Base-by-base conservation (phyloP, 2,329 filamentous ascomycete species). In the Ceratocystis smalleyi region DNA sequence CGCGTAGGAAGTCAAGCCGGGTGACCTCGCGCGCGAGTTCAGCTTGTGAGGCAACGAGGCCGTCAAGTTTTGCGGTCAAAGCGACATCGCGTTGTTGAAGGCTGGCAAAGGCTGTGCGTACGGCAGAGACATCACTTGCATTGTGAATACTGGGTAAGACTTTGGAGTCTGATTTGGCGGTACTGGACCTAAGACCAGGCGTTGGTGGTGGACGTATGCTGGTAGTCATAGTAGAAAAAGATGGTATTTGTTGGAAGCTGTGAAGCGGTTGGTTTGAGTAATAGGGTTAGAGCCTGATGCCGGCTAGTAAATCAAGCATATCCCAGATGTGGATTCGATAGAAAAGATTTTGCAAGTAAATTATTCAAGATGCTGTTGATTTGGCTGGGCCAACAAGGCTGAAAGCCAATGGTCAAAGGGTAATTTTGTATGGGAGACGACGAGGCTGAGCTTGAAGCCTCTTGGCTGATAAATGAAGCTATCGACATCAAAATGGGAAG, bases 1-100 rank as follows among this genome's bases (percentile, higher is more conserved):
- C 91, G 69, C 94, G 88, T 64, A 96, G 81, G 35, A 96, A 80
- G 74, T 99, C 94, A 68, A 99, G 81, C 19, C 92, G 87, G 67
- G 85, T 85, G 61, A 99, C 81, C 71, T 96, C 90, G 69, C 91
- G 88, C 22, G 88, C 87, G 61, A 99, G 83, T 71, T 95, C 88
- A 67, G 89, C 85, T 72, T 97, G 91, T 0, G 89, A 91, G 67
- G 86, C 83, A 60, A 96, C 77, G 63, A 96, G 83, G 62, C 81
- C 78, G 73, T 92, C 84, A 55, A 97, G 84, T 57, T 85, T 86
- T 64, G 81, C 79, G 0, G 87, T 89, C 68, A 96, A 84, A 64
- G 80, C 75, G 67, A 84, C 80, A 75, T 97, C 91, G 71, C 87
- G 87, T 62, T 79, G 76, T 71, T 91, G 88, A 62, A 97, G 83